Evolutionary conservation across 345 rosid genomes (phyloP).

Genomic region (Heritiera fomes): DNA sequence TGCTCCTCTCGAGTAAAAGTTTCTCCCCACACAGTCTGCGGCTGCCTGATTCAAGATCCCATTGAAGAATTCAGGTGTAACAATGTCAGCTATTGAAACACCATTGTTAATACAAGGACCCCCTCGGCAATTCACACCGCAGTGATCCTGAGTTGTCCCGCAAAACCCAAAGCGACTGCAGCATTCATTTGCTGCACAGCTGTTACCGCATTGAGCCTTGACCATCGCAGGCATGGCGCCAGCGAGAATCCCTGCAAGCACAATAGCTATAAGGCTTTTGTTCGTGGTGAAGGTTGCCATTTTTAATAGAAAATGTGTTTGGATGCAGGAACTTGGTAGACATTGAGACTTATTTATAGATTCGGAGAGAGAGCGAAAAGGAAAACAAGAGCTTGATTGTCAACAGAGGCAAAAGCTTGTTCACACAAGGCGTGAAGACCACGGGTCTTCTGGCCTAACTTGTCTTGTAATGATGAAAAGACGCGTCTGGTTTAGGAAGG

Average conservation of each 20-base stretch:
- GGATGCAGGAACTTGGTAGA: not conserved
- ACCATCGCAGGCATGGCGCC: not conserved
- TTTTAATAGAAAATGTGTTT: not conserved
- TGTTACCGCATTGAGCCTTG: constrained; percentile 11
- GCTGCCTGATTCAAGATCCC: constrained; percentile 41
- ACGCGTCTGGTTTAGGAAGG: not conserved
- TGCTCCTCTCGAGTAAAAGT: constrained; percentile 42
- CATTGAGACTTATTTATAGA: not conserved
- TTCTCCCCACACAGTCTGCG: constrained; percentile 42
- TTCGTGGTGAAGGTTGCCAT: not conserved
- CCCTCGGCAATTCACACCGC: constrained; percentile 15
- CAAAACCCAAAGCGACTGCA: constrained; percentile 20
- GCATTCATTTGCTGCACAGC: not conserved
- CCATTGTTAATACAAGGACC: constrained; percentile 23
- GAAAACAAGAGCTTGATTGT: not conserved
- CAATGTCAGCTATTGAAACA: constrained; percentile 35
- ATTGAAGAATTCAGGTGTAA: constrained; percentile 47
- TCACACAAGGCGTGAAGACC: not conserved
- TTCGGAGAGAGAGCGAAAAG: not conserved
- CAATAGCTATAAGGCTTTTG: not conserved
- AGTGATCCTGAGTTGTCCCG: not conserved
- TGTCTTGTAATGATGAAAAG: not conserved
- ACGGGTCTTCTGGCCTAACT: not conserved
- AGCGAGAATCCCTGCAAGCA: not conserved
- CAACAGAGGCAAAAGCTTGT: not conserved